Conservation (phyloP, 2,329 filamentous ascomycete species). For the Paraphoma chrysanthemicola region DNA sequence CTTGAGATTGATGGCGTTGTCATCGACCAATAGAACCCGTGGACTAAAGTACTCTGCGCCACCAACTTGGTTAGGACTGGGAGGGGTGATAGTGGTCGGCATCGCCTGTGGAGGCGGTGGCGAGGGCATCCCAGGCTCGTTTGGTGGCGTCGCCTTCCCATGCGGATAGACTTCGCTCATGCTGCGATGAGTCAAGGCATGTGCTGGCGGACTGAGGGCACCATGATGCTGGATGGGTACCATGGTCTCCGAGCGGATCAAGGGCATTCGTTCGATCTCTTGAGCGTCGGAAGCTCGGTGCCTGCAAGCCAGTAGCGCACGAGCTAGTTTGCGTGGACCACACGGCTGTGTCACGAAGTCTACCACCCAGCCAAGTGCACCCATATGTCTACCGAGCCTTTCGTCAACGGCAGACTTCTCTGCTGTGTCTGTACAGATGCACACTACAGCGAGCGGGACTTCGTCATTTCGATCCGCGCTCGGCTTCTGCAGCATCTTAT, state of each 20-base stretch:
- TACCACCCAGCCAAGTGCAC: constrained; percentile 32
- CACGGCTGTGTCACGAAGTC: constrained; percentile 39
- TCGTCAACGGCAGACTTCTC: constrained; percentile 34
- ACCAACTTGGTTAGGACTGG: constrained; percentile 19
- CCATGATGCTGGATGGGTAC: constrained; percentile 14
- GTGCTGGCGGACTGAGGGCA: constrained; percentile 14
- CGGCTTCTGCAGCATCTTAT: constrained; percentile 22
- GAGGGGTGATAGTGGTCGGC: constrained; percentile 24
- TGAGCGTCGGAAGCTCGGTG: constrained; percentile 21
- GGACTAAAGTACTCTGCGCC: constrained; percentile 36
- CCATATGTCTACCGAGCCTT: constrained; percentile 27
- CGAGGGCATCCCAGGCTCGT: constrained; percentile 11
- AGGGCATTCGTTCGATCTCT: constrained; percentile 11
- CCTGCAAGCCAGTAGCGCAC: constrained; percentile 30
- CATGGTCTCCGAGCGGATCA: constrained; percentile 25
- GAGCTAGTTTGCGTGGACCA: constrained; percentile 35
- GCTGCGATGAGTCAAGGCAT: constrained; percentile 25
- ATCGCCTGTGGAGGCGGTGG: constrained; percentile 19
- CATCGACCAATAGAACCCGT: constrained; percentile 41
- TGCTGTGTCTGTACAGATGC: constrained; percentile 35
- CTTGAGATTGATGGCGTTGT: constrained; percentile 45
- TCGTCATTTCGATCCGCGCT: constrained; percentile 19
- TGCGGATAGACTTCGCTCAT: constrained; percentile 27
- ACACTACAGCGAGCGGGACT: constrained; percentile 31
- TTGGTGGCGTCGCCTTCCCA: not conserved